Percentiles rank a stretch among this genome's conserved stretches.
Conservation (phyloP, 2,329 filamentous ascomycete genomes). For the Sclerotinia trifoliorum region DNA sequence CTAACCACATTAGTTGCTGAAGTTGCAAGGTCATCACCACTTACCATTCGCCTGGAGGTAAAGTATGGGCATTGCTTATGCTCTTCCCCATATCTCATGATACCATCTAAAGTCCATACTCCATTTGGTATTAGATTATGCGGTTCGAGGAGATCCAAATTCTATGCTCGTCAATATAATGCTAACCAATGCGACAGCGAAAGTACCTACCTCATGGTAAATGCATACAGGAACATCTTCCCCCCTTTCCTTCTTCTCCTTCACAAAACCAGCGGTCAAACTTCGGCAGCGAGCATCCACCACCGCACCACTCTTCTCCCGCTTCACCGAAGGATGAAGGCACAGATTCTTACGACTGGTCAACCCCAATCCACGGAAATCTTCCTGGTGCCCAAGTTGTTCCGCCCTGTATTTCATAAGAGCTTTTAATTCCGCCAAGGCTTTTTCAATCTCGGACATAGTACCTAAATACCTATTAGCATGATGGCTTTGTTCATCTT, state of each 20-base stretch:
- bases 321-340: conserved; percentile 90
- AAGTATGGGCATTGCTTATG: conserved; percentile 99
- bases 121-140: conserved; percentile 93
- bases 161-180: conserved; percentile 50
- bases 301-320: conserved; percentile 90
- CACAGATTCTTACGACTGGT: conserved; percentile 98
- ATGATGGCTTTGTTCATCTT: background rate
- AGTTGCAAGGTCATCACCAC: conserved; percentile 30
- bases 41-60: conserved; percentile 86
- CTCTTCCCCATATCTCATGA: conserved; percentile 86
- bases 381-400: conserved; percentile 85
- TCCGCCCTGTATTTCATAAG: conserved; percentile 93
- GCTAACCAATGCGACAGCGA: background rate
- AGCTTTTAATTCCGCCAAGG: conserved; percentile 82
- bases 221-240: conserved; percentile 93
- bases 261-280: conserved; percentile 93
- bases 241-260: conserved; percentile 93
- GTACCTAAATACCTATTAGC: conserved; percentile 54
- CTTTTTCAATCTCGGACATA: conserved; percentile 99
- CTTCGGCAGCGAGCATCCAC: conserved; percentile 96
- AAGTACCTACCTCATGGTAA: conserved; percentile 75
- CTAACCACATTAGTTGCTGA: conserved; percentile 44
- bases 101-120: conserved; percentile 90
- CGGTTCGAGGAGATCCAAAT: conserved; percentile 89
- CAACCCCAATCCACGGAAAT: conserved; percentile 86